phyloP scores from a whole-genome alignment of 2,329 filamentous ascomycete genomes.

The Fusarium chlamydosporum region DNA sequence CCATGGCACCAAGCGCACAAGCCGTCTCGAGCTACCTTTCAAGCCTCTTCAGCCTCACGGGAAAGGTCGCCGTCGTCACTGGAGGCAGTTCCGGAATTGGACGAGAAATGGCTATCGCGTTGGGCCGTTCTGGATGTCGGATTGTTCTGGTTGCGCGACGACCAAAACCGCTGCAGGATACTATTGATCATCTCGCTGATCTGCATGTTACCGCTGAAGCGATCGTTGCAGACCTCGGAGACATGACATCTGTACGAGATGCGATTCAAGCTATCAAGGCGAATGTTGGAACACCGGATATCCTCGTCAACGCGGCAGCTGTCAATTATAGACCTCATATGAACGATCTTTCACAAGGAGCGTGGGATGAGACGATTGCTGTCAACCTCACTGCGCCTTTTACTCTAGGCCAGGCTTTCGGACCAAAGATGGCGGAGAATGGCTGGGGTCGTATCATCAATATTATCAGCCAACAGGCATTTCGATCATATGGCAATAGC shows the following conservation, averaged over 20 bases:
- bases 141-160: constrained; percentile 53
- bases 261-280: constrained; percentile 42
- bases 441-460: constrained; percentile 55
- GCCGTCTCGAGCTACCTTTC: constrained; percentile 47
- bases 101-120: constrained; percentile 51
- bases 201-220: constrained; percentile 48
- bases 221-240: constrained; percentile 37
- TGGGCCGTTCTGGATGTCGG: constrained; percentile 52
- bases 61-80: constrained; percentile 52
- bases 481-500: constrained; percentile 53
- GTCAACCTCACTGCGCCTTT: constrained; percentile 56
- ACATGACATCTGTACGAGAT: constrained; percentile 32
- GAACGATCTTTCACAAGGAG: constrained; percentile 47
- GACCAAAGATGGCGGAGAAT: constrained; percentile 52
- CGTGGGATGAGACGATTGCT: constrained; percentile 53
- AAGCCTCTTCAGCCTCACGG: constrained; percentile 51
- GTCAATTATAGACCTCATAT: constrained; percentile 52
- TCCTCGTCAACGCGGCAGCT: constrained; percentile 54
- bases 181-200: constrained; percentile 45
- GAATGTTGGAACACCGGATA: constrained; percentile 50
- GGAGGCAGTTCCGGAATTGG: constrained; percentile 56
- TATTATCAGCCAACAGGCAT: constrained; percentile 53
- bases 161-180: constrained; percentile 43
- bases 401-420: constrained; percentile 52
- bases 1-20: constrained; percentile 31